Conservation (phyloP, 148 eudicot species). For the Fagopyrum tataricum region DNA sequence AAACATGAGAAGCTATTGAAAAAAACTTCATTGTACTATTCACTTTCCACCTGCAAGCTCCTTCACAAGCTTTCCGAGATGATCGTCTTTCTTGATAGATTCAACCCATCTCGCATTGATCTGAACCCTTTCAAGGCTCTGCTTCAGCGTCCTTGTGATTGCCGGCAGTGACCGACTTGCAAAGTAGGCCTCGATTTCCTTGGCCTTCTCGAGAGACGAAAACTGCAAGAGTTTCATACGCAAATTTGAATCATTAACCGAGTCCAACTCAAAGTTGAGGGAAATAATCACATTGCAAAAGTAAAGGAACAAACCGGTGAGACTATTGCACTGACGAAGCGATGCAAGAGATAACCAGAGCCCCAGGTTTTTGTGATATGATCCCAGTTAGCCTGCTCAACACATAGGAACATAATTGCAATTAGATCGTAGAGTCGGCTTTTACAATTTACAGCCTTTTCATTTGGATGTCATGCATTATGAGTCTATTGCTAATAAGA, state of each 20-base stretch:
- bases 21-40: background rate
- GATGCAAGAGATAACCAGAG: conserved; percentile 63
- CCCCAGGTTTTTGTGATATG: conserved; percentile 67
- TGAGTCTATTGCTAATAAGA: no score
- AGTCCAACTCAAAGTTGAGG: background rate
- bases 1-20: background rate
- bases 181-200: conserved; percentile 71
- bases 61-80: conserved; percentile 45
- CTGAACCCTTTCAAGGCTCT: conserved; percentile 81
- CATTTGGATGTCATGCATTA: no score
- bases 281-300: conserved; percentile 8
- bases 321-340: conserved; percentile 64
- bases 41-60: conserved; percentile 39
- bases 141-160: conserved; percentile 78
- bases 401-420: background rate
- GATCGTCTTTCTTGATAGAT: conserved; percentile 57
- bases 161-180: conserved; percentile 50
- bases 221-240: conserved; percentile 33
- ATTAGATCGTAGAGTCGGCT: background rate
- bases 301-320: conserved; percentile 57
- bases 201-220: conserved; percentile 61
- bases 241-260: background rate
- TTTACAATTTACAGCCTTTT: no score
- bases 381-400: conserved; percentile 77
- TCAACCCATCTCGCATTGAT: conserved; percentile 80